Percentiles rank a stretch among this genome's conserved stretches.
Evolutionary conservation across 1,284 basidiomycete species (phyloP).

Genomic region (Leccinum variabile): DNA sequence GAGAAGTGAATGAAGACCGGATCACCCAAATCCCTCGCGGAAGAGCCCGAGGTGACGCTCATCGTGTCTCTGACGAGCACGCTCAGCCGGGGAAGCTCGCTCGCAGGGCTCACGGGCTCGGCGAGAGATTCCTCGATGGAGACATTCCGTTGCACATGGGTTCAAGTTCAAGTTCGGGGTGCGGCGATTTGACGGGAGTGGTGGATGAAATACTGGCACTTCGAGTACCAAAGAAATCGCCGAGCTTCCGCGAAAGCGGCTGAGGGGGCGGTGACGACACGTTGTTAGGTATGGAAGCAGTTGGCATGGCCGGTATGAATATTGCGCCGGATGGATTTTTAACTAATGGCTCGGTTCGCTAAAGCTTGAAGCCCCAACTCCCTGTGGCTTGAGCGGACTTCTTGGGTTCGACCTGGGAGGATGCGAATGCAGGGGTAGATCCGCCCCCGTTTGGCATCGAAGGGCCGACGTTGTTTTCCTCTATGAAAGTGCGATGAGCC

Average conservation of each 20-base stretch:
- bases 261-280: conserved; percentile 33
- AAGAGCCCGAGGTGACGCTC: conserved; percentile 31
- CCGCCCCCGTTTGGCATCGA: conserved; percentile 25
- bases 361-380: conserved; percentile 66
- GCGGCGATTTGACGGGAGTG: conserved; percentile 31
- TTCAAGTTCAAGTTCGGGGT: conserved; percentile 43
- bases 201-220: conserved; percentile 49
- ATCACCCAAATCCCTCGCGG: conserved; percentile 36
- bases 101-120: conserved; percentile 56
- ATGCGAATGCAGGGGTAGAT: conserved; percentile 9
- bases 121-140: conserved; percentile 44
- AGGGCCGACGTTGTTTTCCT: conserved; percentile 62
- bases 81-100: conserved; percentile 37
- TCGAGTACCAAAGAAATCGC: conserved; percentile 64
- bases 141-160: conserved; percentile 48
- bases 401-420: conserved; percentile 44
- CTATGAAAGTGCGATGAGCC: conserved; percentile 83
- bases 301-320: conserved; percentile 36
- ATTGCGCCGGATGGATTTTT: conserved; percentile 26
- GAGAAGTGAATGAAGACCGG: conserved; percentile 4
- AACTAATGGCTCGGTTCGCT: conserved; percentile 47
- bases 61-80: conserved; percentile 41
- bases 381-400: conserved; percentile 30
- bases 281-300: conserved; percentile 19
- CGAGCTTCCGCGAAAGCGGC: conserved; percentile 58